phyloP scores from a whole-genome alignment of 2,329 filamentous ascomycete genomes.

The Fusarium algeriense region DNA sequence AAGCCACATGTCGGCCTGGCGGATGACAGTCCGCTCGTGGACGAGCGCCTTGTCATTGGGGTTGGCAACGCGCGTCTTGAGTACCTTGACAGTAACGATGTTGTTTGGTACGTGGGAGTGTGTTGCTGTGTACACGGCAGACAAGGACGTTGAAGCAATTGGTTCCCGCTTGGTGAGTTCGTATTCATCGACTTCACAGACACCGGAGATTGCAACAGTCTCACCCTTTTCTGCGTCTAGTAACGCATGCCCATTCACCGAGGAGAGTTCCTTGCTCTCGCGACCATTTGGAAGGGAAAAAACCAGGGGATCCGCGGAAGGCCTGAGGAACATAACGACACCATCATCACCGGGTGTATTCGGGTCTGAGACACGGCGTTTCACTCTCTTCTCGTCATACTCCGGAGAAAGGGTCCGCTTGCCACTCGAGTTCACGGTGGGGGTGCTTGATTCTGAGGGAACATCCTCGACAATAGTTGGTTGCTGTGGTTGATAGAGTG shows the following conservation, averaged over 20 bases:
- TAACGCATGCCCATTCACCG: slow-evolving; percentile 62
- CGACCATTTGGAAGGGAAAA: slow-evolving; percentile 63
- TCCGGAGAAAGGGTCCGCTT: slow-evolving; percentile 64
- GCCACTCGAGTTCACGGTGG: slow-evolving; percentile 59
- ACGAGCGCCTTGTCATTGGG: slow-evolving; percentile 60
- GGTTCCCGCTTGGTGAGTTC: slow-evolving; percentile 66
- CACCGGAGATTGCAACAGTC: slow-evolving; percentile 62
- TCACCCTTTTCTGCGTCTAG: slow-evolving; percentile 64
- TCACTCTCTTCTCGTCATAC: slow-evolving; percentile 60
- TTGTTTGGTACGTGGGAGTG: slow-evolving; percentile 66
- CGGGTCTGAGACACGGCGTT: slow-evolving; percentile 54
- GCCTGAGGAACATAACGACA: slow-evolving; percentile 67
- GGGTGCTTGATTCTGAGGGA: slow-evolving; percentile 49
- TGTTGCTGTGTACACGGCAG: slow-evolving; percentile 67
- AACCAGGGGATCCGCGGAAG: slow-evolving; percentile 63
- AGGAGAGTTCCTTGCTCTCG: slow-evolving; percentile 61
- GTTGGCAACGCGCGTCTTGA: slow-evolving; percentile 64
- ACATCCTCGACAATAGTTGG: slow-evolving; percentile 47
- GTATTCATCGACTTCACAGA: slow-evolving; percentile 66
- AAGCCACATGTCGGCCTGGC: slow-evolving; percentile 70
- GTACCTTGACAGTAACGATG: slow-evolving; percentile 71
- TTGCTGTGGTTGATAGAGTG: slow-evolving; percentile 52
- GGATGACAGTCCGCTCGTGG: slow-evolving; percentile 67
- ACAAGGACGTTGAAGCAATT: slow-evolving; percentile 67
- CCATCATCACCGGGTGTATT: slow-evolving; percentile 56